Evolutionary conservation across 1,139 yeast genomes (phyloP).

Genomic region (Yamadazyma friedrichii): DNA sequence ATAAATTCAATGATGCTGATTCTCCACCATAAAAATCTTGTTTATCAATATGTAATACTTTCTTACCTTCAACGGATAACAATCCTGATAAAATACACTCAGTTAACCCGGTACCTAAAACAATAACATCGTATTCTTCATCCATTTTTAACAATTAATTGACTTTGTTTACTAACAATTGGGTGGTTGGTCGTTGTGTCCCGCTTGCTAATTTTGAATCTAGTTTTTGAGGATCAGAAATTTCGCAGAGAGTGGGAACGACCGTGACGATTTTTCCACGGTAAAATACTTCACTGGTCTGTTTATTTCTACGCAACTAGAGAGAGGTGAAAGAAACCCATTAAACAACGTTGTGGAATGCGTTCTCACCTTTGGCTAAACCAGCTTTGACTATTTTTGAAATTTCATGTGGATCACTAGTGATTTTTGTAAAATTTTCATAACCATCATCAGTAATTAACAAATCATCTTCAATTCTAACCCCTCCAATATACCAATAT

Average conservation of each 20-base stretch:
- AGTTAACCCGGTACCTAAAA: conserved; percentile 75
- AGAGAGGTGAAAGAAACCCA: background rate
- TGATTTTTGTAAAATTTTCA: conserved; percentile 78
- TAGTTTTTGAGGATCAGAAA: no score
- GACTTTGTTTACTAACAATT: no score
- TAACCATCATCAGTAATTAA: conserved; percentile 72
- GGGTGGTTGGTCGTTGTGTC: background rate
- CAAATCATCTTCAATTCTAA: conserved; percentile 92
- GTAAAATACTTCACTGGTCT: no score
- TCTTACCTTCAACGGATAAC: conserved; percentile 85
- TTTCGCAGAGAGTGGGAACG: no score
- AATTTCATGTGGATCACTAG: conserved; percentile 83
- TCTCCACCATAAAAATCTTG: conserved; percentile 96
- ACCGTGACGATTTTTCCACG: no score
- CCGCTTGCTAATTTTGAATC: background rate
- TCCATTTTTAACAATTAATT: conserved; percentile 53
- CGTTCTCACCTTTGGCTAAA: conserved; percentile 55
- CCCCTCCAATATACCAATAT: conserved; percentile 91
- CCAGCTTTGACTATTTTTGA: conserved; percentile 74
- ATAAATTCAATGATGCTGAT: conserved; percentile 62
- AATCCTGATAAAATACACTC: conserved; percentile 95
- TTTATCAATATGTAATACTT: conserved; percentile 92
- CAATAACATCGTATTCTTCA: conserved; percentile 82
- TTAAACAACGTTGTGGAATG: conserved; percentile 62
- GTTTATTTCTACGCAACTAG: background rate